Evolutionary conservation across 1,284 basidiomycete genomes (phyloP).

Genomic region (Earliella scabrosa): DNA sequence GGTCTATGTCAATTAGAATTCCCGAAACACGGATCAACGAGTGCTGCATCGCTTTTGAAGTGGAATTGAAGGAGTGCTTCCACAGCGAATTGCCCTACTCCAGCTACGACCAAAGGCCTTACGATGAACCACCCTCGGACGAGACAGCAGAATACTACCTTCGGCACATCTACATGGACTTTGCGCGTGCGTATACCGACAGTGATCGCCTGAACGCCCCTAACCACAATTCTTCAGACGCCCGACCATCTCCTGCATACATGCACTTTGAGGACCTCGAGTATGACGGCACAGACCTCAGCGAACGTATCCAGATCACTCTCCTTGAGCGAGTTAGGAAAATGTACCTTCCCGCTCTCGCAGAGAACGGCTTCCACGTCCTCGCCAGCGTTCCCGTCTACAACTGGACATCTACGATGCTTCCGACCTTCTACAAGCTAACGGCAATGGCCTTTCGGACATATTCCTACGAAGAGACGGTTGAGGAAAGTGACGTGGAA

Average conservation of each 20-base stretch:
- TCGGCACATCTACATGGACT: constrained; percentile 28
- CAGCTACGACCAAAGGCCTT: too few relatives aligned
- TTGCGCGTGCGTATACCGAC: constrained; percentile 25
- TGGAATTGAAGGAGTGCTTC: constrained; percentile 23
- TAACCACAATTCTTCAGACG: constrained; percentile 6
- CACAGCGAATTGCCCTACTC: too few relatives aligned
- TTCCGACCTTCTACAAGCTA: constrained; percentile 17
- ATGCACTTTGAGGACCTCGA: constrained; percentile 29
- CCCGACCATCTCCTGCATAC: constrained; percentile 24
- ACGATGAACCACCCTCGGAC: too few relatives aligned
- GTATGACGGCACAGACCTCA: not conserved
- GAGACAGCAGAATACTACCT: not conserved
- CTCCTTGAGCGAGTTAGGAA: not conserved
- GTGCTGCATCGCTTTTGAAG: constrained; percentile 32
- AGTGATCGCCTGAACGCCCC: not conserved
- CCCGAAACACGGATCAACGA: constrained; percentile 18
- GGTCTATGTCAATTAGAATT: too few relatives aligned
- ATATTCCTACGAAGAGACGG: constrained; percentile 1
- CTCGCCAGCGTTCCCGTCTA: constrained; percentile 31
- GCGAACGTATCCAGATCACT: constrained; percentile 5
- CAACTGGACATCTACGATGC: constrained; percentile 1
- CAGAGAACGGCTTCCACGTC: constrained; percentile 25
- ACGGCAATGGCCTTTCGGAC: constrained; percentile 30
- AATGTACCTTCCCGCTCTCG: constrained; percentile 27
- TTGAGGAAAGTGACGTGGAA: not conserved